phyloP scores from a whole-genome alignment of 768 basidiomycete species.

The Tremella mesenterica region DNA sequence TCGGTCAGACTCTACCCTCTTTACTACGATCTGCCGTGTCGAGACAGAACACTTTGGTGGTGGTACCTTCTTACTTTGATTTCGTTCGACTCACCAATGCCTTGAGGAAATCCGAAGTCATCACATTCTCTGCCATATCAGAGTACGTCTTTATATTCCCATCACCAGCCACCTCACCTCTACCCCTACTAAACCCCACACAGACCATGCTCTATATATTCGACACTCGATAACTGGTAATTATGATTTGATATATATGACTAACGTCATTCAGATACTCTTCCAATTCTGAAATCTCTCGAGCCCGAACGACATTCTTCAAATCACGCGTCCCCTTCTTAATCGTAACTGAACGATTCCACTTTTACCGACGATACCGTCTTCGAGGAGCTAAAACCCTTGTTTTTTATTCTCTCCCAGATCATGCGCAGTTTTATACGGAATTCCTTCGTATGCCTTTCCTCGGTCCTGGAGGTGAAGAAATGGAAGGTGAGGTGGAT shows the following conservation, averaged over 20 bases:
- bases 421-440: conserved; percentile 83
- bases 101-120: conserved; percentile 62
- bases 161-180: not conserved
- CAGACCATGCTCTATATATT: not conserved
- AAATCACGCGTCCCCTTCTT: conserved; percentile 74
- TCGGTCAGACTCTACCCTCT: conserved; percentile 60
- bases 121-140: conserved; percentile 74
- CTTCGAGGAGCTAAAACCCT: conserved; percentile 85
- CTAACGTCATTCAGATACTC: conserved; percentile 59
- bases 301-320: conserved; percentile 89
- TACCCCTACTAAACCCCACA: not conserved
- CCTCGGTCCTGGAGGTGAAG: conserved; percentile 54
- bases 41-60: conserved; percentile 75
- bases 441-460: conserved; percentile 86
- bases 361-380: conserved; percentile 94
- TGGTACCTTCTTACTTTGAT: conserved; percentile 92
- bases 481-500: conserved; percentile 72
- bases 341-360: conserved; percentile 92
- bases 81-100: conserved; percentile 84
- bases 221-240: too few species aligned
- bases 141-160: conserved; percentile 55
- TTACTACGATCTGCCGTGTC: conserved; percentile 88
- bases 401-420: conserved; percentile 85
- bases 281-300: conserved; percentile 84
- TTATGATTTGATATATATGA: not conserved